phyloP scores from a whole-genome alignment of 345 rosid species.

The Reutealis trisperma region DNA sequence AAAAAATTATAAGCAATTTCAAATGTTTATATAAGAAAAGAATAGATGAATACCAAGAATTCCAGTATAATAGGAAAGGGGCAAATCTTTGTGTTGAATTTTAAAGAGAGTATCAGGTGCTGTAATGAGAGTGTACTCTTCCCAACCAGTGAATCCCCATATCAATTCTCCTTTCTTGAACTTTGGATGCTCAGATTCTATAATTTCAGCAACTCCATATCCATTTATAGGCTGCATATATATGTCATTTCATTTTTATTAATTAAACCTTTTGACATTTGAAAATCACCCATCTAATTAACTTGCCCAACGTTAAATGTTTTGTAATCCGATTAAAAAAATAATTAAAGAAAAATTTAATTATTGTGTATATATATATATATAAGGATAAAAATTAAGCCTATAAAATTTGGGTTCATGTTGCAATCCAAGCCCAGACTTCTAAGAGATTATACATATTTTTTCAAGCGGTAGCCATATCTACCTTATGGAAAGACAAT shows the following conservation, averaged over 20 bases:
- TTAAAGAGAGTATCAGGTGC: neutral
- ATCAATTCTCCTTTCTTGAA: conserved; percentile 26
- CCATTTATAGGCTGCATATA: conserved; percentile 19
- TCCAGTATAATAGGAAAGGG: conserved; percentile 32
- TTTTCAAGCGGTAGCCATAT: too few relatives aligned
- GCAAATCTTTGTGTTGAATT: conserved; percentile 22
- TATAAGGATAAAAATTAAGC: too few relatives aligned
- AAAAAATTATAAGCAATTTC: neutral
- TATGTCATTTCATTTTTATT: neutral
- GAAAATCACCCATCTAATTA: neutral
- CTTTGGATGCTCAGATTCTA: conserved; percentile 12
- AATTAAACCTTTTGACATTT: neutral
- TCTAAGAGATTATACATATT: too few relatives aligned
- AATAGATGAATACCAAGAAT: conserved; percentile 23
- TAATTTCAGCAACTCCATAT: conserved; percentile 21
- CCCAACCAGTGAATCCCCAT: conserved; percentile 30
- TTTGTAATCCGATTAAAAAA: too few relatives aligned
- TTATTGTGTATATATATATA: too few relatives aligned
- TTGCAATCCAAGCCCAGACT: too few relatives aligned
- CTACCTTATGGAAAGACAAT: too few relatives aligned
- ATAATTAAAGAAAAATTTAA: too few relatives aligned
- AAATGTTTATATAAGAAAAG: neutral
- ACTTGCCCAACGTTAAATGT: neutral
- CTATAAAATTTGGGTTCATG: too few relatives aligned
- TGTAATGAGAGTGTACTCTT: conserved; percentile 26